These are phyloP conservation scores for Hyaloraphidium curvatum DNA, from an alignment of 192 early-diverging fungal genomes.

Conservation along the genomic window DNA sequence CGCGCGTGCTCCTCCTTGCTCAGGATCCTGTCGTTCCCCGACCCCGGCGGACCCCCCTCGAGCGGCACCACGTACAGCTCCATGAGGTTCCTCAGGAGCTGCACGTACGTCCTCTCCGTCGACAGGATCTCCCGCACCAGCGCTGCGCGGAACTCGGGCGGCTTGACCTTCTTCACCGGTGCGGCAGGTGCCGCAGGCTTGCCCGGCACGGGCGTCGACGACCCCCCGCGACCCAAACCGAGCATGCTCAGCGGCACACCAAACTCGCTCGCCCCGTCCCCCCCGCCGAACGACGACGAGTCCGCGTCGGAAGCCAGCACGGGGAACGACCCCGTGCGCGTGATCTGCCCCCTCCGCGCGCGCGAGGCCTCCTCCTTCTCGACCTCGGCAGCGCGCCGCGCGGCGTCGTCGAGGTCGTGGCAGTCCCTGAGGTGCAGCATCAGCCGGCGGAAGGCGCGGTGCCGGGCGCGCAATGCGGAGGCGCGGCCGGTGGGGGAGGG, in stretches of 20 bases:
- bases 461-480: background rate
- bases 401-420: conserved; percentile 31
- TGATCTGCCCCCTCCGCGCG: conserved; percentile 14
- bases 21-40: conserved; percentile 16
- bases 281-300: conserved; percentile 2
- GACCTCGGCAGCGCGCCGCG: conserved; percentile 18
- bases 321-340: background rate
- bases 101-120: conserved; percentile 76
- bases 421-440: conserved; percentile 34
- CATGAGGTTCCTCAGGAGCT: conserved; percentile 50
- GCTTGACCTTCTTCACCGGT: conserved; percentile 21
- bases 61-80: conserved; percentile 41
- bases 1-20: conserved; percentile 33
- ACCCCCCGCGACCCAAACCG: background rate
- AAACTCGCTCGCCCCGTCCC: background rate
- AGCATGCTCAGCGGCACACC: background rate
- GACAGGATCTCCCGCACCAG: conserved; percentile 62
- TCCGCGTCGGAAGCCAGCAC: background rate
- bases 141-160: conserved; percentile 26
- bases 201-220: background rate
- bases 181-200: conserved; percentile 1
- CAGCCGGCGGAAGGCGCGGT: conserved; percentile 16
- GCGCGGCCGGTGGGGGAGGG: conserved; percentile 5
- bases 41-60: conserved; percentile 10
- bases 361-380: conserved; percentile 15